phyloP scores from a whole-genome alignment of 2,329 filamentous ascomycete species.

The Didymella lethalis region DNA sequence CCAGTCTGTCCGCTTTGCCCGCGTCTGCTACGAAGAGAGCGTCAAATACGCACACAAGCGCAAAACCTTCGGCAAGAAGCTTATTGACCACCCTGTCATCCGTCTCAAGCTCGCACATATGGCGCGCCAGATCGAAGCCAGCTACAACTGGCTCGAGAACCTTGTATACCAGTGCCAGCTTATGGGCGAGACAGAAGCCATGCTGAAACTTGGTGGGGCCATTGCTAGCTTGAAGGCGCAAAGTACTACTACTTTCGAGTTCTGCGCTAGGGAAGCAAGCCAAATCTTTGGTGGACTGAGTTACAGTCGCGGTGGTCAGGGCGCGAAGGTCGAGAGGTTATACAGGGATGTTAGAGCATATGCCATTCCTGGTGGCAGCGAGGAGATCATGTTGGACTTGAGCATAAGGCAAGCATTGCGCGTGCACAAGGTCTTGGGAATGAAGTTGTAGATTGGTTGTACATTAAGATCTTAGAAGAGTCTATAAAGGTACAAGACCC shows the following conservation, averaged over 20 bases:
- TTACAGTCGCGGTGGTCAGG: slow-evolving; percentile 92
- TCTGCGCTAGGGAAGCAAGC: slow-evolving; percentile 93
- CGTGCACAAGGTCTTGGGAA: slow-evolving; percentile 89
- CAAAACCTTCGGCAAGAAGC: slow-evolving; percentile 92
- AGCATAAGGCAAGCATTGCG: slow-evolving; percentile 90
- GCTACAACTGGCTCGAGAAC: slow-evolving; percentile 97
- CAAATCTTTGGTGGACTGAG: slow-evolving; percentile 97
- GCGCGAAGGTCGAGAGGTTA: slow-evolving; percentile 91
- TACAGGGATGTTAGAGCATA: slow-evolving; percentile 97
- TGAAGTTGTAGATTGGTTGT: slow-evolving; percentile 79
- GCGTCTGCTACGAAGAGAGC: slow-evolving; percentile 96
- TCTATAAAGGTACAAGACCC: neutral
- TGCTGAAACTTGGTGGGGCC: slow-evolving; percentile 92
- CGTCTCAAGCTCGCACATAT: slow-evolving; percentile 98
- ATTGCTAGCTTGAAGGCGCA: slow-evolving; percentile 96
- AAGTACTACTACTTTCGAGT: slow-evolving; percentile 92
- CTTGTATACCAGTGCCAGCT: slow-evolving; percentile 90
- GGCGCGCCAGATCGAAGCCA: slow-evolving; percentile 96
- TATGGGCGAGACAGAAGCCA: slow-evolving; percentile 95
- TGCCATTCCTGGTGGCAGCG: slow-evolving; percentile 89
- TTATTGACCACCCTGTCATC: slow-evolving; percentile 97
- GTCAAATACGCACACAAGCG: slow-evolving; percentile 98
- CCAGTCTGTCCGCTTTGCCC: slow-evolving; percentile 92
- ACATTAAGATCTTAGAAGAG: neutral
- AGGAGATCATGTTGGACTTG: slow-evolving; percentile 98